phyloP scores from a whole-genome alignment of 345 rosid genomes.

The Kandelia obovata region DNA sequence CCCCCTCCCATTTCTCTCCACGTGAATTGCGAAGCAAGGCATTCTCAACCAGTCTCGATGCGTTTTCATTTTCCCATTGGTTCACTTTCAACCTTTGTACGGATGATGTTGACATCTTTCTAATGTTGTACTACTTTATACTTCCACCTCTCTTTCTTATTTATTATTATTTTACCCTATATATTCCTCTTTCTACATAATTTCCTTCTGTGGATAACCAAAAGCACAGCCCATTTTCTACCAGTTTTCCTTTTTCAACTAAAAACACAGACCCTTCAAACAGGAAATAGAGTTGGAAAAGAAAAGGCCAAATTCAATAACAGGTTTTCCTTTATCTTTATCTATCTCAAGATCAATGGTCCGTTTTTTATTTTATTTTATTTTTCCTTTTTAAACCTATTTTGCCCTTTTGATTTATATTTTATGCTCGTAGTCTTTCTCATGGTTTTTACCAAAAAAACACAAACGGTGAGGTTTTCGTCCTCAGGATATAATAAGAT shows the following conservation, averaged over 20 bases:
- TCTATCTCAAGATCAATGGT: too few relatives aligned
- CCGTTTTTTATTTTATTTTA: too few relatives aligned
- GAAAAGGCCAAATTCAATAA: too few relatives aligned
- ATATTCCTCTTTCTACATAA: background rate
- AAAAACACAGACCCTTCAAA: too few relatives aligned
- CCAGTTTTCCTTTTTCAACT: too few relatives aligned
- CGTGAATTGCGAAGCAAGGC: background rate
- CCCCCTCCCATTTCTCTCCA: too few relatives aligned
- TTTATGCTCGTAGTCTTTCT: conserved; percentile 22
- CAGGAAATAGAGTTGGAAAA: too few relatives aligned
- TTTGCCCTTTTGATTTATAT: conserved; percentile 7
- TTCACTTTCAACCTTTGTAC: conserved; percentile 35
- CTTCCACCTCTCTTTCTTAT: background rate
- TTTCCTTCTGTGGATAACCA: too few relatives aligned
- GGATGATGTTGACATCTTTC: conserved; percentile 36
- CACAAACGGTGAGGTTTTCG: conserved; percentile 37
- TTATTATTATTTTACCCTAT: background rate
- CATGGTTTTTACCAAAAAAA: conserved; percentile 42
- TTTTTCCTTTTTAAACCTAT: background rate
- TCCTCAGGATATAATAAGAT: conserved; percentile 3
- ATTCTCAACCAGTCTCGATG: conserved; percentile 8
- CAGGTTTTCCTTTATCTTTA: too few relatives aligned
- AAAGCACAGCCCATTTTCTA: too few relatives aligned
- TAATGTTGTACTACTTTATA: background rate
- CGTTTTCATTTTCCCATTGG: conserved; percentile 56